Evolutionary conservation across 2,329 filamentous ascomycete genomes (phyloP).

Genomic region (Fusarium multiceps): DNA sequence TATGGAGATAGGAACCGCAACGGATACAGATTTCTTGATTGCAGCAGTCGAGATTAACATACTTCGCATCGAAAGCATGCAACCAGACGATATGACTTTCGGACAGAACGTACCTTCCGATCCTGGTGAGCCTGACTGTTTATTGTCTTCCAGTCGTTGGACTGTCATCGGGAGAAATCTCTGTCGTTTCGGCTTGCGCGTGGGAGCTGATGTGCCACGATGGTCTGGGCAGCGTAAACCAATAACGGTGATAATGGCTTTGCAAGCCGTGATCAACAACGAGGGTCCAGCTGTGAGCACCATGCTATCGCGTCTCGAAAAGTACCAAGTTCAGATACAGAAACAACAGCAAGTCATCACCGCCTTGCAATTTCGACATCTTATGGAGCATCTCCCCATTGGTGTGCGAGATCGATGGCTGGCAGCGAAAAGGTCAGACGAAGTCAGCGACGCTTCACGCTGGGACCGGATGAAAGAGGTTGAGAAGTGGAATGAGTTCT

Average conservation of each 20-base stretch:
- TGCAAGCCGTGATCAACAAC: neutral
- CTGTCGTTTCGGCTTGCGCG: too few relatives aligned
- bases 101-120: too few relatives aligned
- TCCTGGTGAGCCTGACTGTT: too few relatives aligned
- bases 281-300: neutral
- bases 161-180: accelerated
- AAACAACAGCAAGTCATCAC: neutral
- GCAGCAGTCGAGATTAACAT: too few relatives aligned
- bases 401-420: neutral
- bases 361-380: neutral
- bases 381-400: neutral
- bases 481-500: neutral
- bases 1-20: too few relatives aligned
- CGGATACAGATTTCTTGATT: too few relatives aligned
- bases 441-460: neutral
- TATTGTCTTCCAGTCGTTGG: too few relatives aligned
- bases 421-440: neutral
- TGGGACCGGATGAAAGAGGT: neutral
- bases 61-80: too few relatives aligned
- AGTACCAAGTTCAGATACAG: neutral
- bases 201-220: too few relatives aligned
- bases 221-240: too few relatives aligned
- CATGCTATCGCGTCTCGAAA: neutral
- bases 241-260: too few relatives aligned
- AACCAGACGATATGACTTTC: too few relatives aligned